Evolutionary conservation across 257 asterid genomes (phyloP), one percentile per base, ranked within the genome.

Genomic region (Solanum bulbocastanum): DNA sequence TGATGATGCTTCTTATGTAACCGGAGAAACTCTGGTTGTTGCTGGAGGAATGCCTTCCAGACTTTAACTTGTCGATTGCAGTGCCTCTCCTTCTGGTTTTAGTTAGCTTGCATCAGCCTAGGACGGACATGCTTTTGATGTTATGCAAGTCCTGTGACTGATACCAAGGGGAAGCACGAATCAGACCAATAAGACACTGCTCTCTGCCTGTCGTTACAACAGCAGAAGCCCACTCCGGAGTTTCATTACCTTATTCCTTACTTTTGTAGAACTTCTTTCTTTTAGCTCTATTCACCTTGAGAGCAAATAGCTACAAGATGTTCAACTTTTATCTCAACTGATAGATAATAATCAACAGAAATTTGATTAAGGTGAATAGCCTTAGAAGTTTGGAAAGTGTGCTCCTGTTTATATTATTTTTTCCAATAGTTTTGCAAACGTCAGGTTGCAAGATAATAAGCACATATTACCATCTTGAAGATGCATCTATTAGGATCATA

Each of bases 11-110:
- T 87, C 98, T 37, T 95, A 95, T 88, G 91, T 97, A 6, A 97
- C 98, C 0, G 98, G 98, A 60, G 99, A 97, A 89, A 92, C 93
- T 60, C 86, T 97, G 90, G 94, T 95, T 20, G 96, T 96, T 44
- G 98, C 98, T 15, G 99, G 99, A 83, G 99, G 98, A 87, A 90
- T 76, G 88, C 96, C 93, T 60, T 97, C 98, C 22, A 92, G 98
- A 83, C 99, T 97, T 83, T 97, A 91, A 75, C 85, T 56, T 79
- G 27, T 78, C 32, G 8, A 42, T 78, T 1, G 3, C 13, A 27
- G 56, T 75, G 16, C 56, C 56, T 75, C 83, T 8, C 83, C 6
- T n/a, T n/a, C 60, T 13, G 58, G 5, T 75, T 75, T 36, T 39
- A 74, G 83, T 2, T 74, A 16, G 10, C 83, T 39, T 37, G 52